Evolutionary conservation across 768 basidiomycete species (phyloP).

Genomic region (Russula compacta): DNA sequence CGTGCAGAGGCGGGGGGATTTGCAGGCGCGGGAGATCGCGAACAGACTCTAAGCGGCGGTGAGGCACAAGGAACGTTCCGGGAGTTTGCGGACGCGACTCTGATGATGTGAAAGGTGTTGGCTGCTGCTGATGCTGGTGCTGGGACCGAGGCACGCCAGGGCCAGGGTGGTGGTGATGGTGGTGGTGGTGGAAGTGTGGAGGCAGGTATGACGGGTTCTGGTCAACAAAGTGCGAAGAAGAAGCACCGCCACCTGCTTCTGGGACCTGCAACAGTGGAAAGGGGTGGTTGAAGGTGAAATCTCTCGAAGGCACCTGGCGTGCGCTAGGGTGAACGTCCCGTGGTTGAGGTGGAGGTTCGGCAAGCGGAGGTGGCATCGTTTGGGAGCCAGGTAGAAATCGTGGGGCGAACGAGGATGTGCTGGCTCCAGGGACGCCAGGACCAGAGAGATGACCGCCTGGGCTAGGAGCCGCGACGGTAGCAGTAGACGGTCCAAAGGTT

Average conservation of each 20-base stretch:
- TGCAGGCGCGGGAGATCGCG: slow-evolving; percentile 12
- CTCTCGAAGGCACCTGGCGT: slow-evolving; percentile 1
- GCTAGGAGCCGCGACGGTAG: not conserved
- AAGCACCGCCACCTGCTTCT: not conserved
- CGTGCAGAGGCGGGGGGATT: slow-evolving; percentile 8
- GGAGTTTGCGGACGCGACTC: slow-evolving; percentile 5
- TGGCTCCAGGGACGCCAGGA: slow-evolving; percentile 18
- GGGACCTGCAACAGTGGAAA: slow-evolving; percentile 16
- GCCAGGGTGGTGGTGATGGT: not conserved
- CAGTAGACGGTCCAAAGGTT: not conserved
- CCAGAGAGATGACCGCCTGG: slow-evolving; percentile 12
- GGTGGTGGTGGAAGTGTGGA: not conserved
- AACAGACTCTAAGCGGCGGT: not conserved
- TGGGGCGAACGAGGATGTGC: not conserved
- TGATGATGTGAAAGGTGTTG: not conserved
- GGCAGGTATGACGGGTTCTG: not conserved
- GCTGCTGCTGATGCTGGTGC: not conserved
- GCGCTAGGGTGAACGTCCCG: not conserved
- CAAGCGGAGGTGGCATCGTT: not conserved
- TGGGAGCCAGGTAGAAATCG: not conserved
- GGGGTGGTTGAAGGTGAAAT: slow-evolving; percentile 12
- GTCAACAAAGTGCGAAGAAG: not conserved
- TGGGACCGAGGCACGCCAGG: not conserved
- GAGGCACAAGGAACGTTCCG: slow-evolving; percentile 7
- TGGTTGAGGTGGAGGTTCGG: not conserved